These are phyloP conservation scores for Metschnikowia drakensbergensis DNA, from an alignment of 805 yeast species.

Conservation along the genomic window DNA sequence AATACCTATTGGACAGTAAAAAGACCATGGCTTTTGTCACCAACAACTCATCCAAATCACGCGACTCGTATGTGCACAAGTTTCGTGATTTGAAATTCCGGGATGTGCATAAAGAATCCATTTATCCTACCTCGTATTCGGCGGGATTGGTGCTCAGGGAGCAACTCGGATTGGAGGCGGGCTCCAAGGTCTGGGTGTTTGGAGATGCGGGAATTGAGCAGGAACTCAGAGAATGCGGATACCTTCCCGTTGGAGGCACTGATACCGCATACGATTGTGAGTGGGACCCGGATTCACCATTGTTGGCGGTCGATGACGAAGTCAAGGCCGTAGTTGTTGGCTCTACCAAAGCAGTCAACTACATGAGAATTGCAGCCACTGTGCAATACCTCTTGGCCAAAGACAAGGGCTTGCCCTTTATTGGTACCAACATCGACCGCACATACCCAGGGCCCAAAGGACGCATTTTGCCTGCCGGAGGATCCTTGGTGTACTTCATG, in stretches of 20 bases:
- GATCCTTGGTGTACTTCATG: conserved; percentile 38
- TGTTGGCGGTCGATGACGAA: conserved; percentile 33
- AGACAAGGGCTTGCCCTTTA: conserved; percentile 31
- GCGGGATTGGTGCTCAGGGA: conserved; percentile 28
- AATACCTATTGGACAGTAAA: conserved; percentile 19
- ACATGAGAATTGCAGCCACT: conserved; percentile 35
- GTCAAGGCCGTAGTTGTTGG: conserved; percentile 41
- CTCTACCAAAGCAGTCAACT: conserved; percentile 35
- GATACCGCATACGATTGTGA: conserved; percentile 24
- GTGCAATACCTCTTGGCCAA: conserved; percentile 34
- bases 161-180: conserved; percentile 22
- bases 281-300: conserved; percentile 24
- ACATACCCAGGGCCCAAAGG: conserved; percentile 40
- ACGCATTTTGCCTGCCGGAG: conserved; percentile 39
- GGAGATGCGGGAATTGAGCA: conserved; percentile 39
- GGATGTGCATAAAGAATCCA: conserved; percentile 24
- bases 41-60: conserved; percentile 36
- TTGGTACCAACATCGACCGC: conserved; percentile 40
- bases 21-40: conserved; percentile 36
- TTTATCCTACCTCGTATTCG: conserved; percentile 38
- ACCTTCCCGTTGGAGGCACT: conserved; percentile 34
- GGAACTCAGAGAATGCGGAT: conserved; percentile 31
- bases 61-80: conserved; percentile 31
- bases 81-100: conserved; percentile 30
- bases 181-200: conserved; percentile 39